These are phyloP conservation scores for Pichia sp. DNA, from an alignment of 1,139 yeast species.

Conservation along the genomic window DNA sequence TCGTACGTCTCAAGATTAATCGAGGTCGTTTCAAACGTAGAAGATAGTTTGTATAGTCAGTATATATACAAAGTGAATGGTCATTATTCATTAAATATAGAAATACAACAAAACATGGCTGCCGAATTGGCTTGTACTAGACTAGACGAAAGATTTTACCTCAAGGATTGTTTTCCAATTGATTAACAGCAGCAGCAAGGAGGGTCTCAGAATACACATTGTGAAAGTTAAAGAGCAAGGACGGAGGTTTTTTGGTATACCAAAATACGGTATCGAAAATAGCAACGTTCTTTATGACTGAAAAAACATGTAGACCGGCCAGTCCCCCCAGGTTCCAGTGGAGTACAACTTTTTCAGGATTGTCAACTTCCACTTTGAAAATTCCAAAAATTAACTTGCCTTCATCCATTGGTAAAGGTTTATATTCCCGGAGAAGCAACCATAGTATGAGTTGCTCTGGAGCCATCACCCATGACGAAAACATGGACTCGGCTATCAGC, in stretches of 20 bases:
- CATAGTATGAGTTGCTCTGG: neutral
- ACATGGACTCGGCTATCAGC: neutral
- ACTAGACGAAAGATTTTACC: no score
- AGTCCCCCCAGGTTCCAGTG: neutral
- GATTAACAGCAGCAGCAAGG: neutral
- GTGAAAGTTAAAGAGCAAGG: neutral
- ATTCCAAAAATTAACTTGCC: neutral
- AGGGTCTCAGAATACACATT: neutral
- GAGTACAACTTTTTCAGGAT: neutral
- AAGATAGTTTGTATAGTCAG: constrained; percentile 2
- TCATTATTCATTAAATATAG: no score
- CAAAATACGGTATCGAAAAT: neutral
- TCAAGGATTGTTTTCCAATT: no score
- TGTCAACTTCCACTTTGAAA: neutral
- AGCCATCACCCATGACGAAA: neutral
- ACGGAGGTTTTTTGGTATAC: neutral
- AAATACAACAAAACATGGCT: no score
- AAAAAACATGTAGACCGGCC: neutral
- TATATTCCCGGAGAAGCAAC: neutral
- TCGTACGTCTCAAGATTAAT: constrained; percentile 33
- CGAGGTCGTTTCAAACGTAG: constrained; percentile 27
- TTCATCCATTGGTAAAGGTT: neutral
- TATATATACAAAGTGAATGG: no score
- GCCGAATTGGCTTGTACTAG: no score
- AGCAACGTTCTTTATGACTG: neutral